These are phyloP conservation scores for Suillus clintonianus DNA, from an alignment of 768 basidiomycete genomes.

Conservation along the genomic window DNA sequence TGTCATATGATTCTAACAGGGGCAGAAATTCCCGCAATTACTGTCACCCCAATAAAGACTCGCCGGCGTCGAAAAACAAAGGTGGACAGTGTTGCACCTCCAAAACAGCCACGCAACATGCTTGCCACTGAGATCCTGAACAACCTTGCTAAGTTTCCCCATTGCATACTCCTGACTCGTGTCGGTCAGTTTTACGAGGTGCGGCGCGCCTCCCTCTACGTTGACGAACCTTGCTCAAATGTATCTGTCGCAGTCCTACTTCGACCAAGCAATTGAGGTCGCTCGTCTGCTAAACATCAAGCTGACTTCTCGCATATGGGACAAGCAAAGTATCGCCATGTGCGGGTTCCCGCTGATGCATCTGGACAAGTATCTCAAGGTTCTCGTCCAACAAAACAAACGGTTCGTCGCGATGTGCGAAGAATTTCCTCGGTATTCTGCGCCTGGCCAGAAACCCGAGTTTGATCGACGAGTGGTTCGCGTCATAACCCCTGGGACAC, in stretches of 20 bases:
- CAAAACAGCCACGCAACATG: constrained; percentile 41
- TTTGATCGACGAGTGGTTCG: constrained; percentile 84
- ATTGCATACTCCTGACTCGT: constrained; percentile 87
- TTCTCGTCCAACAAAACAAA: constrained; percentile 78
- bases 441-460: constrained; percentile 50
- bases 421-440: constrained; percentile 66
- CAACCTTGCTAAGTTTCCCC: constrained; percentile 77
- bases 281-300: constrained; percentile 81
- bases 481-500: constrained; percentile 90
- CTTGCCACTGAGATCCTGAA: constrained; percentile 71
- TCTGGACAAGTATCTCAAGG: constrained; percentile 84
- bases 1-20: neutral
- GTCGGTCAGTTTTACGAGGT: constrained; percentile 98
- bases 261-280: constrained; percentile 84
- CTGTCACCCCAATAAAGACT: neutral
- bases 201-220: constrained; percentile 12
- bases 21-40: too few species aligned
- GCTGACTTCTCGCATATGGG: constrained; percentile 76
- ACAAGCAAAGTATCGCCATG: constrained; percentile 70
- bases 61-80: neutral
- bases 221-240: constrained; percentile 10
- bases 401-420: constrained; percentile 93
- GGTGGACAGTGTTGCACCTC: neutral
- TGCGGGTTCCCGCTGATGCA: constrained; percentile 89
- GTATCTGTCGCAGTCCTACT: constrained; percentile 71